A percentile compares a stretch with the other conserved stretches of the same genome.
Conservation (phyloP, 305 asterid genomes). For the Andrographis paniculata region DNA sequence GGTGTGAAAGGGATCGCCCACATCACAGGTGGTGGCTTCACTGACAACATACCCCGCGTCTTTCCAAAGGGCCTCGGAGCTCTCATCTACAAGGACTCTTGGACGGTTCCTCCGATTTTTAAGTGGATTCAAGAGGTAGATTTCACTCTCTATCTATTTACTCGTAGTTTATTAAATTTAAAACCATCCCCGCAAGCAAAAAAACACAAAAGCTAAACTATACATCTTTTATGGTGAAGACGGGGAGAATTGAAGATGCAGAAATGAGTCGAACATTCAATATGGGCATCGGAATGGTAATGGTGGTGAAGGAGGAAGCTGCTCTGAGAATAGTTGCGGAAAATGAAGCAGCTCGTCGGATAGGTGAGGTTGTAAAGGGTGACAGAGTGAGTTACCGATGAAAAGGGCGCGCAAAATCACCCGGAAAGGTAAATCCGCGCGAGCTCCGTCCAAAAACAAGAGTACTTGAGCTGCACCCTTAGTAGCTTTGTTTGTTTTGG, state of each 20-base stretch:
- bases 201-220: neutral
- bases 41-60: conserved; percentile 86
- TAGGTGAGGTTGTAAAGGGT: conserved; percentile 70
- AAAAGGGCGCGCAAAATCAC: no score
- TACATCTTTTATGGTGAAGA: conserved; percentile 25
- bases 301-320: conserved; percentile 64
- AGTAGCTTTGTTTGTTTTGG: no score
- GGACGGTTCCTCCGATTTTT: conserved; percentile 75
- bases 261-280: conserved; percentile 87
- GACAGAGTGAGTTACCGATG: conserved; percentile 59
- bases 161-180: neutral
- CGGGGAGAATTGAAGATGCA: conserved; percentile 64
- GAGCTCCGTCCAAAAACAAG: no score
- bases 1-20: conserved; percentile 98
- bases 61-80: conserved; percentile 93
- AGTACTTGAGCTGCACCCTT: no score
- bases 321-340: conserved; percentile 50
- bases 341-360: conserved; percentile 25
- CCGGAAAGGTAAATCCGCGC: no score
- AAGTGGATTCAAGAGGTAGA: conserved; percentile 91
- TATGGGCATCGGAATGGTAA: conserved; percentile 95
- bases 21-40: conserved; percentile 94
- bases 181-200: neutral
- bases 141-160: neutral
- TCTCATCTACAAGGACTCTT: conserved; percentile 49